A percentile compares a stretch with the other conserved stretches of the same genome.
Evolutionary conservation across 2,329 filamentous ascomycete species (phyloP).

Genomic region (Cercospora zeina): DNA sequence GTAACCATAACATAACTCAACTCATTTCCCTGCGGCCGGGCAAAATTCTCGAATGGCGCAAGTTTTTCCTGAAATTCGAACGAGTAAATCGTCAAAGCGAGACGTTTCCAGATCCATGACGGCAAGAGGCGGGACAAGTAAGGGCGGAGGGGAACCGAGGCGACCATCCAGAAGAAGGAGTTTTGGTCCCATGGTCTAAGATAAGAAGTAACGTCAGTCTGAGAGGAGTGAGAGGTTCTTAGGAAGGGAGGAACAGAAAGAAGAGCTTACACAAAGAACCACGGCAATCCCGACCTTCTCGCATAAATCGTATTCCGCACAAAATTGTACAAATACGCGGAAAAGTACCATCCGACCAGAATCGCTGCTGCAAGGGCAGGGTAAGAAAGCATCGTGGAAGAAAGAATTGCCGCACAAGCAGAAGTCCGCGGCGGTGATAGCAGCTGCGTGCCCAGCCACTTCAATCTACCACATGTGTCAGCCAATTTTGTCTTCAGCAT

Average conservation of each 20-base stretch:
- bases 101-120: slow-evolving; percentile 26
- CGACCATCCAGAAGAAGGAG: slow-evolving; percentile 34
- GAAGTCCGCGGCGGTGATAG: too few species aligned
- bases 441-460: too few species aligned
- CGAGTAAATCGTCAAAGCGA: slow-evolving; percentile 33
- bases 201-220: too few species aligned
- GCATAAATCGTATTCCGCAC: slow-evolving; percentile 32
- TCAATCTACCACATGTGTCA: too few species aligned
- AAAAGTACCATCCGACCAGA: slow-evolving; percentile 26
- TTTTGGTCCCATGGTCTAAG: slow-evolving; percentile 33
- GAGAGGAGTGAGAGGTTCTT: too few species aligned
- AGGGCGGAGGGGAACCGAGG: slow-evolving; percentile 29
- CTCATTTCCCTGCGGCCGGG: slow-evolving; percentile 23
- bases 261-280: slow-evolving; percentile 26
- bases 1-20: slow-evolving; percentile 32
- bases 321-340: slow-evolving; percentile 30
- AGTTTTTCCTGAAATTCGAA: slow-evolving; percentile 35
- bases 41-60: slow-evolving; percentile 24
- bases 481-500: too few species aligned
- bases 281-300: slow-evolving; percentile 31
- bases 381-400: slow-evolving; percentile 31
- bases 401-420: too few species aligned
- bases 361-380: slow-evolving; percentile 19
- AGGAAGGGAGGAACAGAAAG: background rate
- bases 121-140: slow-evolving; percentile 25